Percentiles rank a stretch among this genome's conserved stretches.
Conservation (phyloP, 306 rosid genomes). For the Astragalus glycyphyllos region DNA sequence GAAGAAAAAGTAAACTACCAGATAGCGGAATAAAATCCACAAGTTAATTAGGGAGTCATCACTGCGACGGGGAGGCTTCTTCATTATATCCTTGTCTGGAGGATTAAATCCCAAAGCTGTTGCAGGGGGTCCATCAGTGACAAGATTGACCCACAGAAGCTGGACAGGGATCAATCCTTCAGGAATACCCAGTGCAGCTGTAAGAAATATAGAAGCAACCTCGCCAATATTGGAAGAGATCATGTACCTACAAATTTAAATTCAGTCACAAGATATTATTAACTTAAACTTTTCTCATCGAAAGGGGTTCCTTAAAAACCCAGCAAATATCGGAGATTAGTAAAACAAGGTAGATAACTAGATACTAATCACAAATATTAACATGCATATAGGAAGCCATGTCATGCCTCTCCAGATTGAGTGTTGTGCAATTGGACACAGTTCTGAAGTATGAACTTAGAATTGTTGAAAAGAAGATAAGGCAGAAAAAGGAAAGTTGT, state of each 20-base stretch:
- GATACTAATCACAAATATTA: constrained; percentile 1
- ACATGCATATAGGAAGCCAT: constrained; percentile 1
- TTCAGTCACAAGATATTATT: constrained; percentile 29
- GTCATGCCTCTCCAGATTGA: constrained; percentile 18
- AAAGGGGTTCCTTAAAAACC: constrained; percentile 18
- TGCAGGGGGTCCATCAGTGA: constrained; percentile 98
- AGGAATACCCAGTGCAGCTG: constrained; percentile 90
- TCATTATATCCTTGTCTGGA: constrained; percentile 88
- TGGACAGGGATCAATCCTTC: constrained; percentile 98
- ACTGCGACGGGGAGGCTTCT: constrained; percentile 85
- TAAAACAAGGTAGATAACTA: constrained; percentile 3
- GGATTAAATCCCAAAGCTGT: constrained; percentile 98
- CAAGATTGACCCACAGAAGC: constrained; percentile 98
- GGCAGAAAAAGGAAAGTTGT: not conserved
- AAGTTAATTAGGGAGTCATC: constrained; percentile 79
- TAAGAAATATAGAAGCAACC: constrained; percentile 80
- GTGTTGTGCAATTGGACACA: not conserved
- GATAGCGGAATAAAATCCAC: constrained; percentile 93
- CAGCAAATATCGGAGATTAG: not conserved
- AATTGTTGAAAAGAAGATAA: not conserved
- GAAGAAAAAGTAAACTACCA: constrained; percentile 55
- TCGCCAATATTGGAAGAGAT: constrained; percentile 90
- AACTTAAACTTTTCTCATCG: not conserved
- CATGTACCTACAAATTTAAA: constrained; percentile 68
- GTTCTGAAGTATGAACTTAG: constrained; percentile 13